Base-by-base conservation (phyloP, 768 basidiomycete species). In the Leucosporidium yakuticum region DNA sequence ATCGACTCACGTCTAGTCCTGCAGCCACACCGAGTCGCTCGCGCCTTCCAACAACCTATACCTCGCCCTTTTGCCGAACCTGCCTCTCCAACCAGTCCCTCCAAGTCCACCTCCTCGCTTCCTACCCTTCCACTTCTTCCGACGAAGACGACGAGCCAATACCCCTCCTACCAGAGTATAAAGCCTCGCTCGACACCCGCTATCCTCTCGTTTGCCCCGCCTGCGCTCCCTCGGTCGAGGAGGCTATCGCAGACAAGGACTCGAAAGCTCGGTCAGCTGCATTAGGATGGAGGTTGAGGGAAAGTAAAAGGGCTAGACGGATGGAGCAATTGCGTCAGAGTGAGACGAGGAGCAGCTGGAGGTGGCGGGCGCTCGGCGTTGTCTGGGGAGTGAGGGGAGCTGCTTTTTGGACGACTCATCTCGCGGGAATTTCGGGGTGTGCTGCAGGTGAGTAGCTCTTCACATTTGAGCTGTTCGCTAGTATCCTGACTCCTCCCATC, bases 1-100 rank as follows among this genome's bases (percentile, higher is more conserved):
- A 8, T 15, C 39, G 8, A 44, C 39, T 44, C 8, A 44, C 39
- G 6, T 15, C 5, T 36, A 12, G 5, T 36, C 34, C 12, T 5
- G 14, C 50, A 51, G 50, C 50, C 23, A 23, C 50, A 23, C 11
- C 50, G 23, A 51, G 25, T 25, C 55, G 55, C 55, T 25, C 29
- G 8, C 55, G 23, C 55, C 29, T 31, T 56, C 55, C 55, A 27
- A 11, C 55, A 8, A 56, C 25, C 29, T 20, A 23, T 29, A 8
- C 55, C 19, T 20, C 64, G 19, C 69, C 72, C 39, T 94, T 95
- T 80, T 97, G 93, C 79, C 86, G 88, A 73, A 85, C 85, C 11
- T 96, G 94, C 77, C 87, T 88, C 74, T 89, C 90, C n/a, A 97
- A 97, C 78, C 93, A 96, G 76, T 87, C 86, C 81, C 83, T 97